Base-by-base conservation (phyloP, 768 basidiomycete species). In the Trametes punicea region DNA sequence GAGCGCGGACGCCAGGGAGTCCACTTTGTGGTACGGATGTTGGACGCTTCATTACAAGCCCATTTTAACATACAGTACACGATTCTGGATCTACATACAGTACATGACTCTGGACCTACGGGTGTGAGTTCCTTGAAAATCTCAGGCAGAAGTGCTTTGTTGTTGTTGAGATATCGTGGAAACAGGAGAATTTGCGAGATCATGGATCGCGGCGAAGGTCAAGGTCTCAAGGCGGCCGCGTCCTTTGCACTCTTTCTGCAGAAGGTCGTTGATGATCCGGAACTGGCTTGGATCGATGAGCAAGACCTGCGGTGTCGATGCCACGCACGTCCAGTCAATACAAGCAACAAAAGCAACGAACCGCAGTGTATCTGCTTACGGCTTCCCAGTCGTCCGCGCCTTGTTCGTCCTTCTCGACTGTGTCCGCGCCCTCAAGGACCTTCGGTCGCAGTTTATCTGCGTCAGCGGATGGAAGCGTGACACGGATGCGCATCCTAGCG, bases 261-360 rank as follows among this genome's bases (percentile, higher is more conserved):
- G 72, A 38, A 98, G 71, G 57, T 98, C 96, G 64, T 88, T 90
- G 62, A 99, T 81, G 18, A 88, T 78, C 31, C 90, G 84, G 81
- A 97, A 96, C 63, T 90, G 87, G 38, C 89, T 83, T 4, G 97
- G 96, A 68, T 98, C 94, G 57, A 98, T 98, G 52, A 96, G 78
- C 75, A 96, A 79, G 44, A 88, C 82, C 96, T 98, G 64, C 11
- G 49, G 7, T n/a, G 45, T n/a, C n/a, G 44, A 16, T 30, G 34
- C 29, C 15, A 26, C 10, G 42, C 29, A 16, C 34, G 18, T 5
- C 8, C 7, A 2, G 7, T 9, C 20, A 16, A 16, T 27, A 4
- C 10, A 25, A n/a, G 6, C 10, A 52, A 29, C 16, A 8, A 18
- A n/a, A n/a, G n/a, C n/a, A n/a, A n/a, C n/a, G n/a, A n/a, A n/a